phyloP scores from a whole-genome alignment of 169 alveolate genomes.

The Pseudocohnilembus persalinus region DNA sequence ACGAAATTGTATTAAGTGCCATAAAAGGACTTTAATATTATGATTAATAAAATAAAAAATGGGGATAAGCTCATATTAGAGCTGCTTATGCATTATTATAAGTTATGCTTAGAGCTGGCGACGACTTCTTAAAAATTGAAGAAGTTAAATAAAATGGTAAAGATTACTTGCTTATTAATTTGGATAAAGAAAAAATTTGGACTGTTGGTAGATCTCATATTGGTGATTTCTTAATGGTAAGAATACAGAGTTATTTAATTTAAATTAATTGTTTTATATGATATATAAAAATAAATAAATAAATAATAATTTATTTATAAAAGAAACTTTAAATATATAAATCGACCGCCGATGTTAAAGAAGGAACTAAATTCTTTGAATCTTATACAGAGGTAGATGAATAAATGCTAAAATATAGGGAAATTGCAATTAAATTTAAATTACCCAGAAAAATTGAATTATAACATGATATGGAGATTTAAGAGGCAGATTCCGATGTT shows the following conservation, averaged over 20 bases:
- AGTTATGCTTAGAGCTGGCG: constrained; percentile 54
- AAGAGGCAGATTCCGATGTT: constrained; percentile 35
- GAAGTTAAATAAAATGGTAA: constrained; percentile 55
- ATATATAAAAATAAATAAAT: no score
- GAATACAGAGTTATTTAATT: not conserved
- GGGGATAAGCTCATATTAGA: constrained; percentile 79
- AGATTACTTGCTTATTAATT: constrained; percentile 47
- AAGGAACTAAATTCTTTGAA: constrained; percentile 56
- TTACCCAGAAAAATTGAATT: constrained; percentile 65
- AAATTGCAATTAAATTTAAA: constrained; percentile 58
- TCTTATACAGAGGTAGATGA: constrained; percentile 63
- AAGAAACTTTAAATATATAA: constrained; percentile 59
- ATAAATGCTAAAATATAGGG: constrained; percentile 45
- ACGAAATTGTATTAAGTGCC: constrained; percentile 56
- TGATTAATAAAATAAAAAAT: constrained; percentile 53
- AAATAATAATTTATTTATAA: not conserved
- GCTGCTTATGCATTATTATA: constrained; percentile 66
- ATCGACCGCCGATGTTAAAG: constrained; percentile 64
- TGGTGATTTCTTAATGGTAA: constrained; percentile 47
- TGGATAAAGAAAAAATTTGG: constrained; percentile 46
- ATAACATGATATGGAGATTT: constrained; percentile 51
- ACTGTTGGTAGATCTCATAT: constrained; percentile 54
- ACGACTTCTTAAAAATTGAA: constrained; percentile 46
- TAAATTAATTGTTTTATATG: not conserved
- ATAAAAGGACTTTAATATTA: constrained; percentile 63